Base-by-base conservation (phyloP, 352 stramenopile species). In the Pythium aristosporum region DNA sequence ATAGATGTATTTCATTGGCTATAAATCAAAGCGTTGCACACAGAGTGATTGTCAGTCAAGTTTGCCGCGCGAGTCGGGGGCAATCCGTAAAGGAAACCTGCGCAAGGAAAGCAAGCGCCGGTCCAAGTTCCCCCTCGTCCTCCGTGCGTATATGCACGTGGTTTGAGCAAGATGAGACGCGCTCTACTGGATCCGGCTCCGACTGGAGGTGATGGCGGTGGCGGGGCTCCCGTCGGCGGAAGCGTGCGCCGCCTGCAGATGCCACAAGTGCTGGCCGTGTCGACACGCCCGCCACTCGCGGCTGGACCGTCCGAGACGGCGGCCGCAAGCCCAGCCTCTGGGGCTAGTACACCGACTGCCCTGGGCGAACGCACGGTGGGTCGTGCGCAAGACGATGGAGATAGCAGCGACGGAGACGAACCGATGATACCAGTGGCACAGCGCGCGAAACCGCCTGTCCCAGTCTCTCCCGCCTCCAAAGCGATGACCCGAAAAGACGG, bases 401-500 rank as follows among this genome's bases (percentile, higher is more conserved):
- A 53, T 18, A 37, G 7, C n/a, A 2, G 11, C 11, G 43, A 43
- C 48, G 42, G 11, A 21, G 60, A 65, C 9, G 58, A 51, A 25
- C 42, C 52, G 20, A 57, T 46, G 32, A 39, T 39, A 32, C 6
- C 39, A 5, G 18, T 48, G 15, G 32, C 34, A 46, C 23, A 3
- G 46, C 57, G 47, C 16, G 56, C 36, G 44, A 8, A 37, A 15
- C 39, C 47, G 21, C 20, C 20, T 59, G 28, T 30, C 56, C 48
- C 28, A 1, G 39, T 23, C 18, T 46, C 39, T 20, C 39, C 39
- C 39, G 2, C 15, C 11, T 10, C 39, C 8, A n/a, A 16, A n/a
- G 13, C 7, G n/a, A 28, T 54, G n/a, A 42, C 61, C 57, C 67
- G 78, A 53, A 88, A 84, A 55, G 82, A 91, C 56, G 73, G 74